Percentiles rank a stretch among this genome's conserved stretches.
These are phyloP conservation scores for Solanum habrochaites DNA, from an alignment of 257 asterid species.

Conservation along the genomic window DNA sequence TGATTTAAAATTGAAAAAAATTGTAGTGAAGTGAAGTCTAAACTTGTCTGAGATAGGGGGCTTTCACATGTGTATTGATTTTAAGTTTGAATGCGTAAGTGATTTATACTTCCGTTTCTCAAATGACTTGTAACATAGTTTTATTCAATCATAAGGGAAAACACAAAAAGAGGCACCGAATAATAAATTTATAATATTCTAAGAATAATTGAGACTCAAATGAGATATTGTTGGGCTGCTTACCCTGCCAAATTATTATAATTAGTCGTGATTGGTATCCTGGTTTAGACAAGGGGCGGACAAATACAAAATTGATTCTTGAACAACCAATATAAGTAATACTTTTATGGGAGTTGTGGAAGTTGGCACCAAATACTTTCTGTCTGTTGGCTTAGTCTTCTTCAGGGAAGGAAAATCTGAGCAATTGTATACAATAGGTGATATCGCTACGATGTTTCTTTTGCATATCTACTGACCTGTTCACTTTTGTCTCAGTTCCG, in stretches of 20 bases:
- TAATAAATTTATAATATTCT: too few species aligned
- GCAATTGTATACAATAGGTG: neutral
- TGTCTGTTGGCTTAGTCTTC: neutral
- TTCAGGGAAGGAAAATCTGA: neutral
- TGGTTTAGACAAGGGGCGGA: neutral
- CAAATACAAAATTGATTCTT: too few species aligned
- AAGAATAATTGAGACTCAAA: neutral
- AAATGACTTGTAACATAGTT: neutral
- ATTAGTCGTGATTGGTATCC: too few species aligned
- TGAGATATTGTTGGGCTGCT: neutral
- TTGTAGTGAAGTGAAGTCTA: too few species aligned
- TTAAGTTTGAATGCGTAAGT: neutral
- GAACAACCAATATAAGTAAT: too few species aligned
- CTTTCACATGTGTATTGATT: neutral
- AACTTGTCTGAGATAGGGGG: neutral
- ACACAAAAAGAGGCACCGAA: neutral
- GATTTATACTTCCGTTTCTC: neutral
- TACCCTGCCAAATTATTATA: neutral
- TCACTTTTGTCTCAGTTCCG: conserved; percentile 27
- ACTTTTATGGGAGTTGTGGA: neutral
- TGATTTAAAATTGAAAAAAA: too few species aligned
- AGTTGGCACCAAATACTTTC: neutral
- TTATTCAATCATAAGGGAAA: neutral
- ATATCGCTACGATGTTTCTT: neutral
- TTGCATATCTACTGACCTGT: neutral